These are phyloP conservation scores for Epicoccum sorghinum DNA, from an alignment of 2,329 filamentous ascomycete species.

Conservation along the genomic window DNA sequence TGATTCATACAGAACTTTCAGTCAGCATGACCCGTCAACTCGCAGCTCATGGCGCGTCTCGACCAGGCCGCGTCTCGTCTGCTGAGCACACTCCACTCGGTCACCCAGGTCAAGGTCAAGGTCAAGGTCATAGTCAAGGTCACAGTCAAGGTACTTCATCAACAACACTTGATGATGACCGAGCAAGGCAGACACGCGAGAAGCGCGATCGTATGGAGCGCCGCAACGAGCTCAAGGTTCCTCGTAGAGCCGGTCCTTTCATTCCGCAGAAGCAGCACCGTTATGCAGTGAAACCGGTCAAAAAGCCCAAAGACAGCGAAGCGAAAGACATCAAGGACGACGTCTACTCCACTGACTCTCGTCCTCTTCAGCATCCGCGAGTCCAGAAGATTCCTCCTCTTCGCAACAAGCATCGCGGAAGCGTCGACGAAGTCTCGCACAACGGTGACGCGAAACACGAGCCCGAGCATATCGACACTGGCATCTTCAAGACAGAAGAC, in stretches of 20 bases:
- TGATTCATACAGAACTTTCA: background rate
- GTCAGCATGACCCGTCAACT: background rate
- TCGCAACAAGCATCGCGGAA: background rate
- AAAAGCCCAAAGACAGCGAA: background rate
- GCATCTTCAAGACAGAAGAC: background rate
- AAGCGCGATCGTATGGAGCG: conserved; percentile 1
- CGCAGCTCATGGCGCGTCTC: background rate
- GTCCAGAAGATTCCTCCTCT: no score
- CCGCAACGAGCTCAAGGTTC: background rate
- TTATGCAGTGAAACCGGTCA: no score
- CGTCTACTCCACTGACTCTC: no score
- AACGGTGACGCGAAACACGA: background rate
- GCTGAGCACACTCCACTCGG: no score
- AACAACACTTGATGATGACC: conserved; percentile 2
- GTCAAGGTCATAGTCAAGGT: no score
- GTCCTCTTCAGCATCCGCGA: no score
- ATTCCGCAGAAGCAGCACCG: background rate
- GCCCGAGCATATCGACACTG: background rate
- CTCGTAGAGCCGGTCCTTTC: background rate
- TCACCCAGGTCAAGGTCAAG: no score
- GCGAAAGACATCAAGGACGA: background rate
- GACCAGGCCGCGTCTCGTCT: no score
- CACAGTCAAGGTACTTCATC: background rate
- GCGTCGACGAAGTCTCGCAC: background rate
- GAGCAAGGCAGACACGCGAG: conserved; percentile 5